Conservation (phyloP, 345 rosid species). For the Pugionium dolabratum region DNA sequence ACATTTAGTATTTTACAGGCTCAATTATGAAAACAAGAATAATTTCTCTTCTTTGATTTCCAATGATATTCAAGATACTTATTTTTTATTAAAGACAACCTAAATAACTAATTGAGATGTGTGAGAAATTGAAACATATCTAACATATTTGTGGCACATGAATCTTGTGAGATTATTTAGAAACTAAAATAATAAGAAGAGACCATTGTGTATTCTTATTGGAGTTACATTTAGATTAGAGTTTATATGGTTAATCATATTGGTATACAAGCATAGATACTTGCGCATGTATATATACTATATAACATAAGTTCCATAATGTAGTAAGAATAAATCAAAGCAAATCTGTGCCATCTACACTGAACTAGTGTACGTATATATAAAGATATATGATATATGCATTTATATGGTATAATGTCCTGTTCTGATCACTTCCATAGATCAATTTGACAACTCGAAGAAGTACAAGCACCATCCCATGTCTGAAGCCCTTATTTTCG, state of each 20-base stretch:
- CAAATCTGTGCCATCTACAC: slow-evolving; percentile 46
- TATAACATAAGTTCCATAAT: slow-evolving; percentile 29
- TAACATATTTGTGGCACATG: not conserved
- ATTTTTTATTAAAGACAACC: too few species aligned
- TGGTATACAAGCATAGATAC: not conserved
- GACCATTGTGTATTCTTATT: slow-evolving; percentile 13
- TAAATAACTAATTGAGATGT: too few species aligned
- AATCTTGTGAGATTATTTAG: not conserved
- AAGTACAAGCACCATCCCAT: slow-evolving; percentile 27
- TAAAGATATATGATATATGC: slow-evolving; percentile 21
- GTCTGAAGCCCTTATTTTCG: slow-evolving; percentile 54
- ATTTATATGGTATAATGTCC: slow-evolving; percentile 38
- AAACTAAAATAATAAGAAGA: slow-evolving; percentile 16
- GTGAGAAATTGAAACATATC: not conserved
- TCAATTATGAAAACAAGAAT: too few species aligned
- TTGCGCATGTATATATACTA: not conserved
- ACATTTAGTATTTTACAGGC: too few species aligned
- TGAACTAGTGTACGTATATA: slow-evolving; percentile 30
- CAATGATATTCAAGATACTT: too few species aligned
- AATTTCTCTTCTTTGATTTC: too few species aligned
- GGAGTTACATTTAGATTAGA: slow-evolving; percentile 39
- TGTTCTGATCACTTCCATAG: slow-evolving; percentile 71
- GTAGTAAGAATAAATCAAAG: slow-evolving; percentile 24
- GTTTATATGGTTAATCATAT: slow-evolving; percentile 36
- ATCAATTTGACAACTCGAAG: slow-evolving; percentile 9